phyloP scores from a whole-genome alignment of 345 rosid species.

The Euphorbia peplus region DNA sequence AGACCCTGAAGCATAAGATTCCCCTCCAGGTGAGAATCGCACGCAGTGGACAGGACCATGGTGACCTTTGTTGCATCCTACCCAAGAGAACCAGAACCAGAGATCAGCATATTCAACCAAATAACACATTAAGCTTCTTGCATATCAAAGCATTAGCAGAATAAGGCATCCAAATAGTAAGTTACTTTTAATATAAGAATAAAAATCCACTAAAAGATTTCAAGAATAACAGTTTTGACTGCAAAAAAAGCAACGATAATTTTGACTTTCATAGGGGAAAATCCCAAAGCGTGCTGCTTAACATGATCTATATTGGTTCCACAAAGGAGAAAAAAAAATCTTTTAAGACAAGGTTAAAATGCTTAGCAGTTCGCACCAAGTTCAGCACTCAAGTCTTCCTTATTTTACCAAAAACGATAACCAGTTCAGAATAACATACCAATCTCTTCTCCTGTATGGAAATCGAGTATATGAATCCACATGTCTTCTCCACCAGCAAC shows the following conservation, averaged over 20 bases:
- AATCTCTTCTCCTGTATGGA: constrained; percentile 80
- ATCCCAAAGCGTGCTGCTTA: not conserved
- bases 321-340: not conserved
- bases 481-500: constrained; percentile 91
- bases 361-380: too few relatives aligned
- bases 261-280: not conserved
- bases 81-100: constrained; percentile 5
- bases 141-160: not conserved
- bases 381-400: not conserved
- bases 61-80: constrained; percentile 98
- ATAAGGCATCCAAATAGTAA: not conserved
- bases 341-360: too few relatives aligned
- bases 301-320: not conserved
- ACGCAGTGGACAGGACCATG: constrained; percentile 97
- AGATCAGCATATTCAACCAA: not conserved
- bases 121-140: not conserved
- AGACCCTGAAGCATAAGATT: constrained; percentile 91
- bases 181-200: not conserved
- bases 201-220: too few relatives aligned
- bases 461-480: constrained; percentile 76
- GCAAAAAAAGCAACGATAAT: not conserved
- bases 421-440: constrained; percentile 30
- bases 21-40: constrained; percentile 92
- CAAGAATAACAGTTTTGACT: not conserved
- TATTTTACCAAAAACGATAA: not conserved